Evolutionary conservation across 2,329 filamentous ascomycete genomes (phyloP).

Genomic region (Claviceps digitariae): DNA sequence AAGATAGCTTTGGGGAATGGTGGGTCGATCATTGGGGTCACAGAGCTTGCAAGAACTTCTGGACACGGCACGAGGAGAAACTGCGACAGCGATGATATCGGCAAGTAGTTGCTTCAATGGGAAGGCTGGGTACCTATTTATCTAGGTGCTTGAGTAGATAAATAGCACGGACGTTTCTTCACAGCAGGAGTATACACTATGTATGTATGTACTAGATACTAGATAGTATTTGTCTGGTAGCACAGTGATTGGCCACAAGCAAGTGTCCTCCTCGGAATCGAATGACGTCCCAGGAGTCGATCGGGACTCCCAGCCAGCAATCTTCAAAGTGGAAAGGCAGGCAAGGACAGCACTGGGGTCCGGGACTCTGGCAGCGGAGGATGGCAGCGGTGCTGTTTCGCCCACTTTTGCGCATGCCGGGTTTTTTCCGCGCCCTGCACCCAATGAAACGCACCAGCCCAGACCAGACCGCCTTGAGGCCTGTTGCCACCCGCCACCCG

Average conservation of each 20-base stretch:
- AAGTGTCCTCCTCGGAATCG: neutral
- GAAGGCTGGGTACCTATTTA: too few species aligned
- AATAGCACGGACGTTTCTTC: too few species aligned
- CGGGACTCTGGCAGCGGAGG: too few species aligned
- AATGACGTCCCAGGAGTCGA: constrained; percentile 1
- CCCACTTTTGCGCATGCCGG: constrained; percentile 3
- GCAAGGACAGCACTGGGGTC: too few species aligned
- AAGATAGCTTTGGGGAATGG: constrained; percentile 94
- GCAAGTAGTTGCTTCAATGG: neutral
- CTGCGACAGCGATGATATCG: constrained; percentile 49
- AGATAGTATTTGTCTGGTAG: too few species aligned
- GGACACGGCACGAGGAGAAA: constrained; percentile 59
- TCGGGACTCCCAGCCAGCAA: too few species aligned
- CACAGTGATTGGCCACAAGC: too few species aligned
- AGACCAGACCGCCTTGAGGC: neutral
- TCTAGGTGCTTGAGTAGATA: too few species aligned
- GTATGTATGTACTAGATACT: too few species aligned
- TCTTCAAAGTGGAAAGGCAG: too few species aligned
- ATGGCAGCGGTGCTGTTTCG: too few species aligned
- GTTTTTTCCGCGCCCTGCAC: neutral
- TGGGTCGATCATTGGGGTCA: constrained; percentile 88
- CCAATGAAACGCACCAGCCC: neutral
- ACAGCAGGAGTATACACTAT: too few species aligned
- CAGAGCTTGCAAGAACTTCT: constrained; percentile 68
- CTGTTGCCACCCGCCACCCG: neutral